Evolutionary conservation across 768 basidiomycete species (phyloP).

Genomic region (Suillus sp.): DNA sequence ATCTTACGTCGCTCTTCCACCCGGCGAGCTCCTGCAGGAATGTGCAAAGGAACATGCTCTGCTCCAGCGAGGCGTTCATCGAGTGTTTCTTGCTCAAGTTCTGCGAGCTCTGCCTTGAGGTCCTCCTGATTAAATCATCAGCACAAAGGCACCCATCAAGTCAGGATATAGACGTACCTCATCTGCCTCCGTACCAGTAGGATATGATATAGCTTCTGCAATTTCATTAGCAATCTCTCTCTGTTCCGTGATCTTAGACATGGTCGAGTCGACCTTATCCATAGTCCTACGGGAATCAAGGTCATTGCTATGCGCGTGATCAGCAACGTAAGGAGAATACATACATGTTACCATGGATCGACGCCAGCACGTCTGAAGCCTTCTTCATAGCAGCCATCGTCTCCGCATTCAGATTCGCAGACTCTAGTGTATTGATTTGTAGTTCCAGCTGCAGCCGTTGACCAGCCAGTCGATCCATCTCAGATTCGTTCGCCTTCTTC

Average conservation of each 20-base stretch:
- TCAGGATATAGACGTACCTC: conserved; percentile 54
- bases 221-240: conserved; percentile 93
- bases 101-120: conserved; percentile 76
- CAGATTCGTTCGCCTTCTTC: conserved; percentile 88
- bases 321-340: conserved; percentile 35
- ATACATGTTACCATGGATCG: conserved; percentile 88
- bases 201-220: conserved; percentile 82
- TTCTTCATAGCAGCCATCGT: conserved; percentile 98
- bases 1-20: conserved; percentile 40
- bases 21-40: conserved; percentile 59
- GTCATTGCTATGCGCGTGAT: neutral
- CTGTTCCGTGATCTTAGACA: conserved; percentile 87
- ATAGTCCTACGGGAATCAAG: conserved; percentile 55
- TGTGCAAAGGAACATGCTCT: conserved; percentile 86
- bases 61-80: conserved; percentile 84
- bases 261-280: conserved; percentile 87
- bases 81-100: conserved; percentile 86
- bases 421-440: conserved; percentile 96
- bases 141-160: neutral
- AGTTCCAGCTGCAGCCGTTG: conserved; percentile 91
- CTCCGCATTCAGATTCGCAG: conserved; percentile 96
- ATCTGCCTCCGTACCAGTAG: conserved; percentile 62
- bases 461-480: conserved; percentile 83
- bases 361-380: conserved; percentile 84
- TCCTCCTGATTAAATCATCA: conserved; percentile 59